Base-by-base conservation (phyloP, 1,139 yeast species). In the Geotrichum carabidarum region DNA sequence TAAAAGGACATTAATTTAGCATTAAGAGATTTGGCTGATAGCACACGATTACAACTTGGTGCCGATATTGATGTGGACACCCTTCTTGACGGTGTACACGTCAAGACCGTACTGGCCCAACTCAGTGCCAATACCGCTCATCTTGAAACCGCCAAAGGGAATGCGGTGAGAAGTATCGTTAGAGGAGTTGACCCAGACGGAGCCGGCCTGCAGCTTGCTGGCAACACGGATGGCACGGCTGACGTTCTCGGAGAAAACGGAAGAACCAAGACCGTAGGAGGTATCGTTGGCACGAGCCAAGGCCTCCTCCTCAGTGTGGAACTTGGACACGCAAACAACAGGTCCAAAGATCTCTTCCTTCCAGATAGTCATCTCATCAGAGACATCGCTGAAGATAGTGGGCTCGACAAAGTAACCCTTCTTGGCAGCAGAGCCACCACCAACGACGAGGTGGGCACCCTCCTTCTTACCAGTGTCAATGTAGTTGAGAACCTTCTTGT, bases 61-160 rank as follows among this genome's bases (percentile, higher is more conserved):
- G 47, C 66, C 68, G 45, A 66, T 49, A 60, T 65, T 65, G 52
- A 86, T 80, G 63, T 84, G 91, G 53, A 87, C 80, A 22, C 95
- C 85, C 75, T 89, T 89, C 57, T 84, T 82, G 68, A 85, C 88
- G 38, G 94, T 82, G 73, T 88, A 89, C 61, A 82, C 78, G 56
- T 78, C 76, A 57, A 89, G 76, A 58, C 96, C 96, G 65, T 84
- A 83, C 67, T 84, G 85, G 57, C 96, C 96, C 63, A 89, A 77
- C 73, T 89, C 96, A 69, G 95, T 81, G 56, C 96, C 96, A 60
- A 86, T 78, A 62, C 96, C 96, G 65, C 88, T 80, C 82, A 81
- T 77, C 75, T 89, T 89, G 66, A 77, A 78, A 45, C 87, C 87
- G 63, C 96, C 96, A 68, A 89, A 89, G 58, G 96, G 96, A 60